Evolutionary conservation across 2,329 filamentous ascomycete species (phyloP).

Genomic region (Eutypella sp.): DNA sequence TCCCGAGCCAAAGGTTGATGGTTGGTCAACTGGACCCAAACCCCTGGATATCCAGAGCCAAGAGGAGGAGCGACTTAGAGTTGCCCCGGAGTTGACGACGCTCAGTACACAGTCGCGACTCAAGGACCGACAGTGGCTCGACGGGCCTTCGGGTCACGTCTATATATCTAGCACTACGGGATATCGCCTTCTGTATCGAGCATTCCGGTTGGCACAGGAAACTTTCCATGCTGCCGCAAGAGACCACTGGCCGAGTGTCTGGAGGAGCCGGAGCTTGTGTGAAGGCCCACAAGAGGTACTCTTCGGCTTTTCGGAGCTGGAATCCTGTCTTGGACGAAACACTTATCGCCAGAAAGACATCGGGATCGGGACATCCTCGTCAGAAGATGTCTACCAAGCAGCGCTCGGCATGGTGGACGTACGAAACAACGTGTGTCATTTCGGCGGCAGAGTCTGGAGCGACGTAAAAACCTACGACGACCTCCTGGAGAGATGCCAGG

Average conservation of each 20-base stretch:
- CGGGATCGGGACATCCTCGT: neutral
- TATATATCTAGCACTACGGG: neutral
- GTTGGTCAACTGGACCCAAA: too few species aligned
- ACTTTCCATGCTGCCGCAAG: neutral
- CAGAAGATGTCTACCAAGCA: neutral
- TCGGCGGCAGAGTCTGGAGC: neutral
- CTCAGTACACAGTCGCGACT: too few species aligned
- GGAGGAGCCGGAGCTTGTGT: neutral
- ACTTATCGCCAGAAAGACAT: neutral
- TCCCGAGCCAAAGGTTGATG: too few species aligned
- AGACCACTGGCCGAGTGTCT: neutral
- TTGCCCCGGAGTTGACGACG: too few species aligned
- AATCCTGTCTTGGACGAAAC: neutral
- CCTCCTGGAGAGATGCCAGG: neutral
- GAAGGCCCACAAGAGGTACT: neutral
- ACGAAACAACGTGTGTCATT: neutral
- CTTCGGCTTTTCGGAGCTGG: neutral
- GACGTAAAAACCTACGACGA: neutral
- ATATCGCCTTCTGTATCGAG: neutral
- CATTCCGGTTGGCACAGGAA: neutral
- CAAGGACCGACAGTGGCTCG: too few species aligned
- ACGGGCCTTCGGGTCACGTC: too few species aligned
- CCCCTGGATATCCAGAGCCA: too few species aligned
- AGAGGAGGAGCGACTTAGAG: too few species aligned
- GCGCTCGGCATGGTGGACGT: neutral